phyloP scores from a whole-genome alignment of 257 asterid genomes.

The Nicotiana benthamiana region DNA sequence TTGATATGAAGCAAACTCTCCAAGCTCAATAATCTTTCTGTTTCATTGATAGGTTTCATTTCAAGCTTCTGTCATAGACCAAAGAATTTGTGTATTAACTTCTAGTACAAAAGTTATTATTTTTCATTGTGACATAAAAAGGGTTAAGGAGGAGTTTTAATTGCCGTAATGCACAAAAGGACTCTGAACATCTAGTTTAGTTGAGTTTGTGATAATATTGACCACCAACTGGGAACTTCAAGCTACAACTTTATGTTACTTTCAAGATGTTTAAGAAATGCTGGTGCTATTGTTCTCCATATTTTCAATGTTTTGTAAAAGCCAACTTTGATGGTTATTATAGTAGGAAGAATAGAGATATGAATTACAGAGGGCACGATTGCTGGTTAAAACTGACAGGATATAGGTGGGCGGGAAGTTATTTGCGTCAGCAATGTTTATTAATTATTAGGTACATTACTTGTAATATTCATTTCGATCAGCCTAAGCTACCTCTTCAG shows the following conservation, averaged over 20 bases:
- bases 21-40: neutral
- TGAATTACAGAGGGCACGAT: neutral
- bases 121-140: neutral
- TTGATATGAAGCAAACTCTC: neutral
- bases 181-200: neutral
- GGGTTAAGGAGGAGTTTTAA: neutral
- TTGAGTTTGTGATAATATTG: neutral
- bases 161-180: neutral
- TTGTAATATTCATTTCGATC: neutral
- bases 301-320: neutral
- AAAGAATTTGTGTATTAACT: neutral
- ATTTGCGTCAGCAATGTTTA: neutral
- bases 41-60: neutral
- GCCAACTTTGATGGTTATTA: neutral
- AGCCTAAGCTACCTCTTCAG: neutral
- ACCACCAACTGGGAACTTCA: neutral
- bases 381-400: neutral
- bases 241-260: neutral
- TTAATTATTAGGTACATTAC: neutral
- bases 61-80: neutral
- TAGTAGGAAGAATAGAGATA: neutral
- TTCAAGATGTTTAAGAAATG: neutral
- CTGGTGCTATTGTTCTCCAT: neutral
- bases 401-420: neutral
- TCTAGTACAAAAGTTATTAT: neutral